Percentiles rank a stretch among this genome's conserved stretches.
phyloP scores from a whole-genome alignment of 2,329 filamentous ascomycete genomes.

The Helicocarpus griseus region DNA sequence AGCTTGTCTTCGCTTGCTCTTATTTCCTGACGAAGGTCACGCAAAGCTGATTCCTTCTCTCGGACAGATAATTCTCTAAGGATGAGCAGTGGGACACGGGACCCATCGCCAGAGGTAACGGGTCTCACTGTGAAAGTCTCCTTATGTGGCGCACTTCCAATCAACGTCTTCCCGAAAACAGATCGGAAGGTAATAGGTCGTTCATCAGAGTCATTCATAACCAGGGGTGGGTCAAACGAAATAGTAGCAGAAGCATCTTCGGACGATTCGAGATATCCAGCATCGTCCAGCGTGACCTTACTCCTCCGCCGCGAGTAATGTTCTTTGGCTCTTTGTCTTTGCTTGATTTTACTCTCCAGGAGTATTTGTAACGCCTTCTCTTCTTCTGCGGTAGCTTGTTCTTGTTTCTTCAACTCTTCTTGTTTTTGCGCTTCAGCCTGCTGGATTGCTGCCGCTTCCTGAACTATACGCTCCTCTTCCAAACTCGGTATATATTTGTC shows the following conservation, averaged over 20 bases:
- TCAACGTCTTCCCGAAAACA: conserved; percentile 59
- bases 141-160: conserved; percentile 57
- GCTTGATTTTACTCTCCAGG: conserved; percentile 30
- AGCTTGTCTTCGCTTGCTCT: conserved; percentile 67
- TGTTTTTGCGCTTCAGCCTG: conserved; percentile 41
- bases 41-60: conserved; percentile 47
- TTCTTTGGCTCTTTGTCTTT: conserved; percentile 28
- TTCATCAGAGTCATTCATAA: conserved; percentile 53
- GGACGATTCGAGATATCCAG: conserved; percentile 19
- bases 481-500: conserved; percentile 73
- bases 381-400: conserved; percentile 31
- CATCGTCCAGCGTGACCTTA: conserved; percentile 24
- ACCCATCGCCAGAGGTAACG: conserved; percentile 45
- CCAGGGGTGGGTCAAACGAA: conserved; percentile 36
- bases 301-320: conserved; percentile 30
- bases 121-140: conserved; percentile 60
- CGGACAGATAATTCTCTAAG: conserved; percentile 61
- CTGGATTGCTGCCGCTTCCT: conserved; percentile 56
- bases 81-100: conserved; percentile 53
- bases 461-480: conserved; percentile 76
- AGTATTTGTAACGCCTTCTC: conserved; percentile 30
- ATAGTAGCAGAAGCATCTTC: conserved; percentile 30
- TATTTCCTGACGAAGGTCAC: conserved; percentile 64
- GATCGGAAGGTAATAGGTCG: conserved; percentile 58
- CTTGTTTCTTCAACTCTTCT: conserved; percentile 38